Conservation (phyloP, 805 yeast genomes). For the Wickerhamia fluorescens region DNA sequence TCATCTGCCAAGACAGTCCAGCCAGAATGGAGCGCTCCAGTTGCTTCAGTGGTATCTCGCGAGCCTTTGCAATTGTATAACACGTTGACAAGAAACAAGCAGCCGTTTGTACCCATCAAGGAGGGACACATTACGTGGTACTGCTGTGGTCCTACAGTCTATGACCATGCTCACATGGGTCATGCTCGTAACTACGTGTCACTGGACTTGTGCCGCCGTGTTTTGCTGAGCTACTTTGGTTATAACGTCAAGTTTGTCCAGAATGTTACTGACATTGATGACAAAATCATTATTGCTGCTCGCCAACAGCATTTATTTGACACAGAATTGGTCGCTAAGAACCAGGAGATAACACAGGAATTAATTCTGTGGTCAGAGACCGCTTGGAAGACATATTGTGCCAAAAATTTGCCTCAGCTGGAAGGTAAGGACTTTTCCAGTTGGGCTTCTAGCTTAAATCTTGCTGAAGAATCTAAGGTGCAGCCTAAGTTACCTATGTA, state of each 20-base stretch:
- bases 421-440: slow-evolving; percentile 31
- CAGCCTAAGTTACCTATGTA: slow-evolving; percentile 90
- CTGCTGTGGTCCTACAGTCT: slow-evolving; percentile 97
- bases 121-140: slow-evolving; percentile 81
- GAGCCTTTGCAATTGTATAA: slow-evolving; percentile 77
- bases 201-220: slow-evolving; percentile 85
- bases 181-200: slow-evolving; percentile 97
- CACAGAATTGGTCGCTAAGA: slow-evolving; percentile 34
- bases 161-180: slow-evolving; percentile 95
- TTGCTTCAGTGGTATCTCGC: no score
- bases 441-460: slow-evolving; percentile 50
- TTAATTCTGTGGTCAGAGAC: slow-evolving; percentile 32
- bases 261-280: slow-evolving; percentile 98
- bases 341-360: slow-evolving; percentile 22
- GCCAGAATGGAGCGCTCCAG: slow-evolving; percentile 29
- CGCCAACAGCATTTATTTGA: slow-evolving; percentile 81
- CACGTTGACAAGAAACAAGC: slow-evolving; percentile 76
- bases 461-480: slow-evolving; percentile 40
- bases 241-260: slow-evolving; percentile 85
- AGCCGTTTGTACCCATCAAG: slow-evolving; percentile 63
- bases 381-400: slow-evolving; percentile 45
- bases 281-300: slow-evolving; percentile 90
- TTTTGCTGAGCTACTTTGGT: slow-evolving; percentile 86
- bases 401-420: slow-evolving; percentile 47
- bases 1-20: slow-evolving; percentile 25